These are phyloP conservation scores for Canariomyces notabilis DNA, from an alignment of 2,329 filamentous ascomycete genomes.

Conservation along the genomic window DNA sequence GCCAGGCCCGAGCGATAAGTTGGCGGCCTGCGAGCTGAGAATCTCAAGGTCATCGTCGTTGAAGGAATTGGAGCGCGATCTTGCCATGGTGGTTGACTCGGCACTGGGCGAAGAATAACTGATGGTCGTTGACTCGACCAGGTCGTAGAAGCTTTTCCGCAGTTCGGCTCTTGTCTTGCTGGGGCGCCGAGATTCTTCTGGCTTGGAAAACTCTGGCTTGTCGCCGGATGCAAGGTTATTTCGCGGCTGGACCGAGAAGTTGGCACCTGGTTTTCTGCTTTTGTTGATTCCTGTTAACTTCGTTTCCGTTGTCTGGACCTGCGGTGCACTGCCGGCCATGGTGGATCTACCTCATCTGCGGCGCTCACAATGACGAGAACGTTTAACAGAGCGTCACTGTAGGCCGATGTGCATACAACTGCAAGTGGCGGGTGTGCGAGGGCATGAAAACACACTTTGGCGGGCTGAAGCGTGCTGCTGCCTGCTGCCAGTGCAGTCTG, in stretches of 20 bases:
- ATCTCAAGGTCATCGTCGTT: slow-evolving; percentile 34
- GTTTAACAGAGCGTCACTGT: background rate
- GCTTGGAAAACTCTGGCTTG: slow-evolving; percentile 8
- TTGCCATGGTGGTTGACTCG: slow-evolving; percentile 17
- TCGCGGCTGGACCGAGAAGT: slow-evolving; percentile 26
- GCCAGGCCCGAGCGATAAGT: slow-evolving; percentile 27
- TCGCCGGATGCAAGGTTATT: slow-evolving; percentile 22
- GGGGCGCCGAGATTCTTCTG: background rate
- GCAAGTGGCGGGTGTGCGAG: no score
- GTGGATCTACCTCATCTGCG: background rate
- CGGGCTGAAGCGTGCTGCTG: background rate
- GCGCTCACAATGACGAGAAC: background rate
- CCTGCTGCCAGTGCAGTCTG: background rate
- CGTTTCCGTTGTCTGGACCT: background rate
- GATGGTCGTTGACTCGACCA: slow-evolving; percentile 23
- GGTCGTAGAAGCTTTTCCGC: slow-evolving; percentile 24
- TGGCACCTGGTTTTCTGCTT: slow-evolving; percentile 25
- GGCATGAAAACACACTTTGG: background rate
- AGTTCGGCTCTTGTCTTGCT: slow-evolving; percentile 16
- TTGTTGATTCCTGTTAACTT: slow-evolving; percentile 5
- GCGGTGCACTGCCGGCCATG: no score
- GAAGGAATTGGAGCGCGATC: slow-evolving; percentile 27
- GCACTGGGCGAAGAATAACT: slow-evolving; percentile 10
- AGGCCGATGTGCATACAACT: background rate
- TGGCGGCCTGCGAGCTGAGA: slow-evolving; percentile 32